Percentiles rank a stretch among this genome's conserved stretches.
phyloP scores from a whole-genome alignment of 1,284 basidiomycete species.

The Ganoderma meredithae region DNA sequence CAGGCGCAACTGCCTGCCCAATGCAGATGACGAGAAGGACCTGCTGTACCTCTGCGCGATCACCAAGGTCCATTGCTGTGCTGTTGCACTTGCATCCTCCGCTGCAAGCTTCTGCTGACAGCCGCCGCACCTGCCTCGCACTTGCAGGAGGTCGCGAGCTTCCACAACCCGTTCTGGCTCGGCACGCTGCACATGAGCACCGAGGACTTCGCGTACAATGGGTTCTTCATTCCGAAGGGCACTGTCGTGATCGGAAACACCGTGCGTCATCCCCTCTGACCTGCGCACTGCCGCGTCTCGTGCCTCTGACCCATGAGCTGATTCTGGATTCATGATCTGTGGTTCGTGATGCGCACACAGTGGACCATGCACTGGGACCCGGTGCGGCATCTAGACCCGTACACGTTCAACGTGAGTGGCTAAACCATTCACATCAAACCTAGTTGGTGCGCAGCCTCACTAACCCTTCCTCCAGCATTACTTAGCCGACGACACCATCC shows the following conservation, averaged over 20 bases:
- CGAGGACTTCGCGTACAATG: background rate
- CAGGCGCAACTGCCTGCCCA: conserved; percentile 3
- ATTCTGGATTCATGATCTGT: background rate
- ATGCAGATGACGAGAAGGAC: background rate
- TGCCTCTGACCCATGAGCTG: background rate
- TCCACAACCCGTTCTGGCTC: background rate
- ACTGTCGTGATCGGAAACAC: background rate
- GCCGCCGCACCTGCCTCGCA: background rate
- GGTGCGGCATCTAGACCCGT: background rate
- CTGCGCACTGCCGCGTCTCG: too few relatives aligned
- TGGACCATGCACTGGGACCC: conserved; percentile 1
- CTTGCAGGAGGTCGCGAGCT: background rate
- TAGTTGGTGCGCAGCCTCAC: background rate
- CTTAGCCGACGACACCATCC: background rate
- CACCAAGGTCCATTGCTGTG: background rate
- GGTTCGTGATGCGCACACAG: background rate
- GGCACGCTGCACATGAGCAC: background rate
- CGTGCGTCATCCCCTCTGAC: background rate
- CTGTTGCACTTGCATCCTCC: background rate
- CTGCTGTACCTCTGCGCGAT: background rate
- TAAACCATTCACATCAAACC: background rate
- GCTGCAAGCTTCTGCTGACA: background rate
- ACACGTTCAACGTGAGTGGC: background rate
- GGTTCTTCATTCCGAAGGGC: background rate
- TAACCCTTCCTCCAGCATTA: background rate